These are phyloP conservation scores for Sporothrix phasma DNA, from an alignment of 2,329 filamentous ascomycete genomes.

Conservation along the genomic window DNA sequence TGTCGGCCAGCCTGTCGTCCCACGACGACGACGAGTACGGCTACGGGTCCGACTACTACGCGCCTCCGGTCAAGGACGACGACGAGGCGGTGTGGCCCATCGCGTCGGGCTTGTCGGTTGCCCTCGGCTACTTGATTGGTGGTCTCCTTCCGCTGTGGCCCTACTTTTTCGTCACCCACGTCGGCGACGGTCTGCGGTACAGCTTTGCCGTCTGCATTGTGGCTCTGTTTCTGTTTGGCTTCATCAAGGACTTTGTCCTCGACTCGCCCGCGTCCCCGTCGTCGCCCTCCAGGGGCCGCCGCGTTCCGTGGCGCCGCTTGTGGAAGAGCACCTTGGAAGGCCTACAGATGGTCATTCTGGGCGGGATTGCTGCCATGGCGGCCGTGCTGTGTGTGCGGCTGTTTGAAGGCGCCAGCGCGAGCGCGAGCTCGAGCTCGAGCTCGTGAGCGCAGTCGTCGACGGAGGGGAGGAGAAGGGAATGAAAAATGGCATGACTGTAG, in stretches of 20 bases:
- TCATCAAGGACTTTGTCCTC: constrained; percentile 22
- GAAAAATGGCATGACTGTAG: not conserved
- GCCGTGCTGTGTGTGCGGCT: constrained; percentile 25
- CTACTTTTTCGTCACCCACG: constrained; percentile 24
- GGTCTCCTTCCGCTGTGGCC: constrained; percentile 26
- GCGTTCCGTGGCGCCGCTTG: constrained; percentile 20
- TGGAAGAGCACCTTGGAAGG: constrained; percentile 23
- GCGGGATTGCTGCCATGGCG: constrained; percentile 24
- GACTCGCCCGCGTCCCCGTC: not conserved
- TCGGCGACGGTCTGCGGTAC: constrained; percentile 25
- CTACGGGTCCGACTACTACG: constrained; percentile 8
- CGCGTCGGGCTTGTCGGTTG: constrained; percentile 22
- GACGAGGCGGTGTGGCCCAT: constrained; percentile 19
- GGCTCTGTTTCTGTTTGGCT: constrained; percentile 26
- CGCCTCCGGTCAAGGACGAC: constrained; percentile 1
- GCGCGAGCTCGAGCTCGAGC: not conserved
- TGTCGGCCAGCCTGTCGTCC: not conserved
- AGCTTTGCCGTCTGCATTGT: constrained; percentile 26
- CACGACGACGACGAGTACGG: not conserved
- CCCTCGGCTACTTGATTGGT: constrained; percentile 25
- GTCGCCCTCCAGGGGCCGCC: not conserved
- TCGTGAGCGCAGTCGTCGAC: not conserved
- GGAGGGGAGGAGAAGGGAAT: not conserved
- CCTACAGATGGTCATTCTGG: constrained; percentile 25
- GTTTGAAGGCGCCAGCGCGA: constrained; percentile 19